phyloP scores from a whole-genome alignment of 2,329 filamentous ascomycete genomes.

The Tolypocladium amazonense region DNA sequence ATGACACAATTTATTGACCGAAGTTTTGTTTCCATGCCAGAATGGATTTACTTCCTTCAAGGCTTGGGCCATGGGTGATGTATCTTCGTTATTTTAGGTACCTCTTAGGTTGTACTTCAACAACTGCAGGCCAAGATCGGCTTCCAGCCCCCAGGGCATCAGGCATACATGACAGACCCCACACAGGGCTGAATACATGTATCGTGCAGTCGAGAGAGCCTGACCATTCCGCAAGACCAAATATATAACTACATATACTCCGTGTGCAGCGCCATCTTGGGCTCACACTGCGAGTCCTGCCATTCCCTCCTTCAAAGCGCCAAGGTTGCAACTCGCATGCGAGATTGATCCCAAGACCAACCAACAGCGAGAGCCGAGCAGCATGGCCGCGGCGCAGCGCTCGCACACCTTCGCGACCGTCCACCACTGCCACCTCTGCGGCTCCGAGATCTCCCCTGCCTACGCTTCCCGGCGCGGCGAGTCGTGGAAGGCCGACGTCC shows the following conservation, averaged over 20 bases:
- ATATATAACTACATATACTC: background rate
- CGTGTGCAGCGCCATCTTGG: background rate
- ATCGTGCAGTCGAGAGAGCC: background rate
- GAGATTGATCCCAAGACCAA: background rate
- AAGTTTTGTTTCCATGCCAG: no score
- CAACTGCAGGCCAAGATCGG: background rate
- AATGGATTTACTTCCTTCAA: no score
- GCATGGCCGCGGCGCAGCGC: background rate
- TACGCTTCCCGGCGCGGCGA: constrained; percentile 1
- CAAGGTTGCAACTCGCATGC: background rate
- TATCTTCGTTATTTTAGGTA: no score
- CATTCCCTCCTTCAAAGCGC: background rate
- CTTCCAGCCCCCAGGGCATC: background rate
- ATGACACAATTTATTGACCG: no score
- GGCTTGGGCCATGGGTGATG: no score
- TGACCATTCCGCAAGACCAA: background rate
- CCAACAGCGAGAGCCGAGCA: background rate
- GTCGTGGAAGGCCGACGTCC: constrained; percentile 4
- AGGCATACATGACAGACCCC: background rate
- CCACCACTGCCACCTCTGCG: constrained; percentile 3
- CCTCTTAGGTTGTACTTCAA: background rate
- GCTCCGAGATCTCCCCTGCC: constrained; percentile 1
- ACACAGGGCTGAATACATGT: background rate
- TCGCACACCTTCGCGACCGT: background rate
- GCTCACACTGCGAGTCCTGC: background rate